Evolutionary conservation across 2,329 filamentous ascomycete species (phyloP), one percentile per base, ranked within the genome.

Genomic region (Trichoderma sp.): DNA sequence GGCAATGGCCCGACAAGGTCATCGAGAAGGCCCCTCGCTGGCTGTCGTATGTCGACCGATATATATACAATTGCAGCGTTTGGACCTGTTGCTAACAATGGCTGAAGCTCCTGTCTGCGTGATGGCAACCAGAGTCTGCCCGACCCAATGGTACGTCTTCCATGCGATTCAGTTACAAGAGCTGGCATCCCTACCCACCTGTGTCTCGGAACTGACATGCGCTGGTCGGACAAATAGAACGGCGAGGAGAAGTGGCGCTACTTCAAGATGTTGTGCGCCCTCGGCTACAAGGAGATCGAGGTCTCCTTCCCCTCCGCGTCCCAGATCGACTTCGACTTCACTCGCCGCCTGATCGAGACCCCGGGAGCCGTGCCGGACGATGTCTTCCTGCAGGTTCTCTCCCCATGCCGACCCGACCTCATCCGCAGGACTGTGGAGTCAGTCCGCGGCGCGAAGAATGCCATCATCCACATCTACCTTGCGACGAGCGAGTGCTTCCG

Each of bases 101-200:
- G 30, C 26, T 26, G 26, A 45, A 58, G 55, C 26, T 58, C 55
- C 21, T 58, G 55, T 28, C 55, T 58, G 41, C 55, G 55, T 28
- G 55, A 58, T 58, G 55, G 55, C 55, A 58, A 58, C 43, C 55
- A 58, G 55, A 58, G 55, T 58, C 55, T 58, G 24, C 55, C 55
- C 12, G 55, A 58, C 34, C 55, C 55, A 21, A 58, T 58, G 55
- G 55, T 58, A 47, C 43, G 55, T 47, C 34, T 44, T 21, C 39
- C 26, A 24, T 5, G 5, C 15, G 51, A 19, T 24, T 26, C 21
- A 7, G 14, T 44, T 39, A 24, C 54, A 39, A 19, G 21, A 56
- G 2, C 54, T 12, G n/a, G 21, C 39, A 19, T 44, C 19, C 15
- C 12, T 55, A 17, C 15, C 12, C 41, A 17, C 54, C 6, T 34